phyloP scores from a whole-genome alignment of 768 basidiomycete species.

The Pholiota molesta region DNA sequence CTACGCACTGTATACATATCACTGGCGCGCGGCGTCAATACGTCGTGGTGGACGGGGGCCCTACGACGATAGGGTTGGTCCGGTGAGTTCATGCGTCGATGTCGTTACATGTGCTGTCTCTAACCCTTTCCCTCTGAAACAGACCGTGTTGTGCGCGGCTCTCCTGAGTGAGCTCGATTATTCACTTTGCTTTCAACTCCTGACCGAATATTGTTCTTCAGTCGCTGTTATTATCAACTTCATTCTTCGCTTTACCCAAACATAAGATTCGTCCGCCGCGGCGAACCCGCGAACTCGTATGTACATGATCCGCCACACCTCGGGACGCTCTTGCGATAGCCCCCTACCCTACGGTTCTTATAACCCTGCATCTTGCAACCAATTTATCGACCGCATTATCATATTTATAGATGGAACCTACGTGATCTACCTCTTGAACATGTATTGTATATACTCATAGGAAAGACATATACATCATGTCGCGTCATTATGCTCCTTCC shows the following conservation, averaged over 20 bases:
- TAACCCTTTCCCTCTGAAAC: slow-evolving; percentile 10
- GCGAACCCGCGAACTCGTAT: background rate
- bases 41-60: slow-evolving; percentile 89
- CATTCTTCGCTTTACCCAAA: slow-evolving; percentile 71
- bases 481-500: slow-evolving; percentile 1
- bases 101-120: slow-evolving; percentile 9
- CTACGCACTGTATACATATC: slow-evolving; percentile 94
- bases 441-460: slow-evolving; percentile 25
- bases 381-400: slow-evolving; percentile 3
- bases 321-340: background rate
- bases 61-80: slow-evolving; percentile 95
- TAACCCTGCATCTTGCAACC: background rate
- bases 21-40: slow-evolving; percentile 95
- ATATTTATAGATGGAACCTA: background rate
- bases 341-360: background rate
- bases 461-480: slow-evolving; percentile 10
- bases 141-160: slow-evolving; percentile 85
- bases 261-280: slow-evolving; percentile 2
- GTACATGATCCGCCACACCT: background rate
- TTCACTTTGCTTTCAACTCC: slow-evolving; percentile 2
- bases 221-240: slow-evolving; percentile 88
- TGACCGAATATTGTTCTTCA: slow-evolving; percentile 30
- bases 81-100: slow-evolving; percentile 58
- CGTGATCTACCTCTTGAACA: slow-evolving; percentile 11
- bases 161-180: slow-evolving; percentile 60